Conservation (phyloP, 2,329 filamentous ascomycete genomes). For the Clonostachys chloroleuca region DNA sequence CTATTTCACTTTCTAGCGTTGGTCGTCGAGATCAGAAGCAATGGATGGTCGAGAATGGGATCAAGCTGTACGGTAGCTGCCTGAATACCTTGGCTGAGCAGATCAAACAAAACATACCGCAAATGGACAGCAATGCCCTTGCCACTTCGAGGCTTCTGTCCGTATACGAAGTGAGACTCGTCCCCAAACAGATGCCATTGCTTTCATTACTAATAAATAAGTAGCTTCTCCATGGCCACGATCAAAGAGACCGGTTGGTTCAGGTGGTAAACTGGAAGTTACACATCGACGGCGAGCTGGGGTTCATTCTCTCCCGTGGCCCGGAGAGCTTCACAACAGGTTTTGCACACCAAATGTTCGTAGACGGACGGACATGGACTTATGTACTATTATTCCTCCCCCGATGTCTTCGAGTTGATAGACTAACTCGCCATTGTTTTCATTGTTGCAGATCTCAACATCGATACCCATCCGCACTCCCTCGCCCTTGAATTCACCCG, state of each 20-base stretch:
- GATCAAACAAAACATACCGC: neutral
- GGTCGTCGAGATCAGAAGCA: neutral
- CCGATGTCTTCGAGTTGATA: neutral
- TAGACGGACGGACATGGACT: neutral
- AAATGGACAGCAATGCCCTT: neutral
- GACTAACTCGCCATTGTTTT: neutral
- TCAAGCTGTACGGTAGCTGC: neutral
- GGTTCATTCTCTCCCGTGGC: neutral
- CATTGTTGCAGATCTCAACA: neutral
- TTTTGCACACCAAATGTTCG: neutral
- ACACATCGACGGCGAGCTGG: neutral
- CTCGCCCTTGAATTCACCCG: neutral
- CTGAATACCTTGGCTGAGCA: neutral
- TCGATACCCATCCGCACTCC: neutral
- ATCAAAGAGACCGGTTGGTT: neutral
- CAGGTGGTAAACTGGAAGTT: neutral
- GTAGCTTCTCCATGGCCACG: neutral
- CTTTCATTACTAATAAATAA: neutral
- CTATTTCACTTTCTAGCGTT: neutral
- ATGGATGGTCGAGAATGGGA: neutral
- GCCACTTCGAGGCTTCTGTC: neutral
- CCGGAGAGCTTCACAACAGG: neutral
- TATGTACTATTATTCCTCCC: neutral
- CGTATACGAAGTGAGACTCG: neutral
- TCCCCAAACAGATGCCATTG: neutral